Conservation (phyloP, 495 filamentous ascomycete genomes). For the Penicillium nucicola region DNA sequence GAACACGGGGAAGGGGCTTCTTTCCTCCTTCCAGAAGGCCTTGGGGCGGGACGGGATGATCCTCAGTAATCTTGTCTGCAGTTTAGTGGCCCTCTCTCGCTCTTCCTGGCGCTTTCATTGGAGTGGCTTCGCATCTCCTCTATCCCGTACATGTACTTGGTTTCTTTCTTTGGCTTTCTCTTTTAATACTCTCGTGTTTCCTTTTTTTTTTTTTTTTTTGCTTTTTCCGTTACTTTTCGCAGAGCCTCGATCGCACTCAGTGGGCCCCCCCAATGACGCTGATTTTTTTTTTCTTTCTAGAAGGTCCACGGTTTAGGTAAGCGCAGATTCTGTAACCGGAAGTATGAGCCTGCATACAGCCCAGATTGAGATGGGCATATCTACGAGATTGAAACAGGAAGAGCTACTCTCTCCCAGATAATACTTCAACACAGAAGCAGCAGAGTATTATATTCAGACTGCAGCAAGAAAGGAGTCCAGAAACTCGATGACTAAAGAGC, state of each 20-base stretch:
- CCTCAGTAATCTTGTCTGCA: conserved; percentile 7
- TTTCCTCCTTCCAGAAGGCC: conserved; percentile 24
- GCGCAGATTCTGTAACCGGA: conserved; percentile 7
- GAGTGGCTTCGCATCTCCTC: no score
- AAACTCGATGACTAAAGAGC: no score
- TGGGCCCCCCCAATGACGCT: conserved; percentile 20
- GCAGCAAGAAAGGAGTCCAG: no score
- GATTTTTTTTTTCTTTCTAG: conserved; percentile 25
- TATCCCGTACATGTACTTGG: no score
- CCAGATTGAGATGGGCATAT: neutral
- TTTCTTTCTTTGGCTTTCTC: no score
- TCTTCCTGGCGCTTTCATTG: no score
- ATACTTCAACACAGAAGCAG: no score
- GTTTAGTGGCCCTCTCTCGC: neutral
- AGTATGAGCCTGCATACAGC: neutral
- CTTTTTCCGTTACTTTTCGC: neutral
- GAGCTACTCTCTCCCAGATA: no score
- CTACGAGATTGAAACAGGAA: no score
- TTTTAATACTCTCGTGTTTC: no score
- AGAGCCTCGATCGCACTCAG: conserved; percentile 24
- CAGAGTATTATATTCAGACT: no score
- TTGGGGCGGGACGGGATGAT: conserved; percentile 23
- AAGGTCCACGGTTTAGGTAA: conserved; percentile 24
- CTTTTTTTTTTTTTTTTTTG: neutral
- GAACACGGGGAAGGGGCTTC: conserved; percentile 24